phyloP scores from a whole-genome alignment of 208 protist species.

The Leptomonas pyrrhocoris region DNA sequence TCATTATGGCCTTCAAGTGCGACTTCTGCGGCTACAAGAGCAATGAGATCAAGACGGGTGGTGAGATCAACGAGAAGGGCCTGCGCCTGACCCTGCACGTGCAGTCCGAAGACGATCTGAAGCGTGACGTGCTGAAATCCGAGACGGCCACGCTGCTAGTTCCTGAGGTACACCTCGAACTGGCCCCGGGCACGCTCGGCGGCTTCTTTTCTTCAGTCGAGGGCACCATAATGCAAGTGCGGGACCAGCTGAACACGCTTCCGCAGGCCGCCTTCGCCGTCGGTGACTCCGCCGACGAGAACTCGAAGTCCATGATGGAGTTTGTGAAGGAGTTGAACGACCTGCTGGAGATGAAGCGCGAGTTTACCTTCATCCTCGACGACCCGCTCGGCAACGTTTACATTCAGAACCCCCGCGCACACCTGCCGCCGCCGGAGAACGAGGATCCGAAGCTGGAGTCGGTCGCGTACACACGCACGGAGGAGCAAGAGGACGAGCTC shows the following conservation, averaged over 20 bases:
- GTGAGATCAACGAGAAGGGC: constrained; percentile 80
- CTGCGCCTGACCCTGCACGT: constrained; percentile 78
- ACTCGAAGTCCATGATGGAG: constrained; percentile 67
- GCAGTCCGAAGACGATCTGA: constrained; percentile 82
- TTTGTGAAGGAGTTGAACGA: constrained; percentile 87
- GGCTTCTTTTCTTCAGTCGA: constrained; percentile 96
- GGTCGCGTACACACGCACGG: constrained; percentile 84
- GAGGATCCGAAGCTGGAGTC: constrained; percentile 82
- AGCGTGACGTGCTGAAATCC: constrained; percentile 95
- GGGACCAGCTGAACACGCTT: constrained; percentile 83
- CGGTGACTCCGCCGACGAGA: constrained; percentile 73
- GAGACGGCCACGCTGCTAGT: constrained; percentile 90
- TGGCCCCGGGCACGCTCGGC: constrained; percentile 90
- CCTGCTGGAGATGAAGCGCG: constrained; percentile 57
- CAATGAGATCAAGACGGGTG: constrained; percentile 94
- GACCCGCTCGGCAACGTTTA: constrained; percentile 93
- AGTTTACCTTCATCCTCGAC: constrained; percentile 94
- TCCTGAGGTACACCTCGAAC: constrained; percentile 88
- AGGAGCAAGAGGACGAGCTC: constrained; percentile 94
- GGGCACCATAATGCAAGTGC: constrained; percentile 86
- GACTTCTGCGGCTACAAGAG: constrained; percentile 94
- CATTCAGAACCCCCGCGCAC: constrained; percentile 92
- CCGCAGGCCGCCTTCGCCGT: constrained; percentile 79
- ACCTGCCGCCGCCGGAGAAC: constrained; percentile 82
- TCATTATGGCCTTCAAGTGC: constrained; percentile 95